Conservation (phyloP, 768 basidiomycete genomes). For the Pulveroboletus ravenelii region DNA sequence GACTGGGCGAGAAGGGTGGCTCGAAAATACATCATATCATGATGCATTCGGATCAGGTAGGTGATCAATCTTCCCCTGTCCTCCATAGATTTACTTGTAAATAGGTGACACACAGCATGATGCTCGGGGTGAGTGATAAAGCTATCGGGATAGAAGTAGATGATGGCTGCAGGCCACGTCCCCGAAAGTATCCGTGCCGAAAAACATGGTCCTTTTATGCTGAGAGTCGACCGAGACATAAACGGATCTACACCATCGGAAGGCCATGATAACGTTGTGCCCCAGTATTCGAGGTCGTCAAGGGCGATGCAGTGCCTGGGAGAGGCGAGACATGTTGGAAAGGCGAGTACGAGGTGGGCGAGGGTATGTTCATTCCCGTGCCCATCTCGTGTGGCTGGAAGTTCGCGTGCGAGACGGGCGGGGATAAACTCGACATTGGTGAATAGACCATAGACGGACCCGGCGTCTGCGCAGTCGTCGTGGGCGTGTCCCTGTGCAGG, state of each 20-base stretch:
- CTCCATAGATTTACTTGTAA: not conserved
- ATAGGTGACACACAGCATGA: not conserved
- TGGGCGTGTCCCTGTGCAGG: not conserved
- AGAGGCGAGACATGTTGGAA: conserved; percentile 5
- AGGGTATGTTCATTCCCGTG: not conserved
- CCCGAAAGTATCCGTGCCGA: not conserved
- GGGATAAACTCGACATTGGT: not conserved
- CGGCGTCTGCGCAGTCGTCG: conserved; percentile 4
- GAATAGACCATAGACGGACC: conserved; percentile 4
- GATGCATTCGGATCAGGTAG: no score
- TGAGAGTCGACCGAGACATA: not conserved
- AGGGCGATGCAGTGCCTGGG: conserved; percentile 9
- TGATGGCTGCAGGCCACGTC: no score
- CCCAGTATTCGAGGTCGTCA: conserved; percentile 1
- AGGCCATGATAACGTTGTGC: conserved; percentile 10
- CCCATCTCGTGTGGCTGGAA: not conserved
- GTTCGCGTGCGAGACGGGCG: conserved; percentile 2
- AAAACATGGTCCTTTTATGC: not conserved
- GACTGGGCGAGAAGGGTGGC: no score
- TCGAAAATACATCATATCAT: no score
- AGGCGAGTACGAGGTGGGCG: not conserved
- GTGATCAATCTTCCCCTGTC: no score
- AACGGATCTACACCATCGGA: conserved; percentile 17
- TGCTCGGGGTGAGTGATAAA: not conserved
- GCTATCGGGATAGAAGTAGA: no score